Conservation (phyloP, 2,329 filamentous ascomycete species). For the Aureobasidium sp. region DNA sequence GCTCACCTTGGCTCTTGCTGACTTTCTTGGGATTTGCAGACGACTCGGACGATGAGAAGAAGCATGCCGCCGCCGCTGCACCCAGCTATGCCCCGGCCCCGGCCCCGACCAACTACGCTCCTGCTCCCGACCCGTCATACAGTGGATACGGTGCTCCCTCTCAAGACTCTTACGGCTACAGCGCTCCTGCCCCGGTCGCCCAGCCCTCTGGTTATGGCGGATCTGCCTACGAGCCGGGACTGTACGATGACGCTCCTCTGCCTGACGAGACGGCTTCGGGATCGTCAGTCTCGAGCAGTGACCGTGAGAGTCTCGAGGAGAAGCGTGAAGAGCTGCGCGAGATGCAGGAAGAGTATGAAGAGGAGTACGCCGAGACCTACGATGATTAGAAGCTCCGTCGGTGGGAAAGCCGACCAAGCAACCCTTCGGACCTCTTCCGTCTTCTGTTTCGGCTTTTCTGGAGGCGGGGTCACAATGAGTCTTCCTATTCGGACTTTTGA, state of each 20-base stretch:
- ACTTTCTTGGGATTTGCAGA: conserved; percentile 24
- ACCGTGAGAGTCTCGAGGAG: conserved; percentile 45
- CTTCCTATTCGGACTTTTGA: too few species aligned
- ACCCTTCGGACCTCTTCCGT: too few species aligned
- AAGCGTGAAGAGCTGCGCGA: conserved; percentile 32
- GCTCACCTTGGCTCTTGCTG: neutral
- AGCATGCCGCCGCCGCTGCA: conserved; percentile 13
- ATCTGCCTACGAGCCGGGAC: conserved; percentile 14
- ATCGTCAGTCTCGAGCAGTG: conserved; percentile 36
- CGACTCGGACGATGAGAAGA: conserved; percentile 29
- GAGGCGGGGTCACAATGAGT: too few species aligned
- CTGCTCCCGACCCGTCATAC: conserved; percentile 6
- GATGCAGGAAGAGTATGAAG: conserved; percentile 46
- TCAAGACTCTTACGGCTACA: conserved; percentile 15
- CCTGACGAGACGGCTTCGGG: conserved; percentile 13
- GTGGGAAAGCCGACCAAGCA: neutral
- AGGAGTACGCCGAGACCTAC: conserved; percentile 44
- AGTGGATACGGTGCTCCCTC: neutral
- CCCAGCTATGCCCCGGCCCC: neutral
- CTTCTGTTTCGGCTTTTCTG: too few species aligned
- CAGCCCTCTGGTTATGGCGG: conserved; percentile 12
- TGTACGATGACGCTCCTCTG: conserved; percentile 14
- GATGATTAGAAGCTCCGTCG: conserved; percentile 17
- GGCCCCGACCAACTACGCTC: conserved; percentile 4
- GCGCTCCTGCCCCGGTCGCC: conserved; percentile 20